Evolutionary conservation across 73 alveolate species (phyloP).

Genomic region (Breviolum minutum): DNA sequence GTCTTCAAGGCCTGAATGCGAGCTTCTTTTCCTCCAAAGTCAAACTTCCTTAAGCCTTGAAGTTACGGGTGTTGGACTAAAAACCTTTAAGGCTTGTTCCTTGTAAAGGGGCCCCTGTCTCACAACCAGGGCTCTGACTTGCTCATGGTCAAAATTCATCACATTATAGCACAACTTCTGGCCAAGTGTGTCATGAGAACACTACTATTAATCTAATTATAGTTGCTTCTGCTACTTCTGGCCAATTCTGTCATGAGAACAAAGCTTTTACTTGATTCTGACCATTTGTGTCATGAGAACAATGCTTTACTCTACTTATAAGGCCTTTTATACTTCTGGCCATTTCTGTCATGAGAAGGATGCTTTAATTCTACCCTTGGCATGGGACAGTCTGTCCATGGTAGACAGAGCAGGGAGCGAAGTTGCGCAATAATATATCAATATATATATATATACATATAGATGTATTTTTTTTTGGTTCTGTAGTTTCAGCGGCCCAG

Average conservation of each 20-base stretch:
- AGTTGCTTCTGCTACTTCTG: not conserved
- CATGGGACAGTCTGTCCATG: too few species aligned
- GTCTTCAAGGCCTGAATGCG: not conserved
- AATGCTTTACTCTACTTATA: too few species aligned
- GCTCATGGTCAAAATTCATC: not conserved
- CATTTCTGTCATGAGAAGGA: too few species aligned
- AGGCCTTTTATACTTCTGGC: too few species aligned
- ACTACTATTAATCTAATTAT: not conserved
- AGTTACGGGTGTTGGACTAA: not conserved
- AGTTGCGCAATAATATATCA: too few species aligned
- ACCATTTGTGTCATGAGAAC: not conserved
- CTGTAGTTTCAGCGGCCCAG: too few species aligned
- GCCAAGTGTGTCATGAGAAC: not conserved
- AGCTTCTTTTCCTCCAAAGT: not conserved
- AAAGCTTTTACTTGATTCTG: too few species aligned
- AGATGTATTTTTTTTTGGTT: too few species aligned
- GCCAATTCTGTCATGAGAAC: too few species aligned
- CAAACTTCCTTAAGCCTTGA: not conserved
- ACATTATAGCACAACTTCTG: not conserved
- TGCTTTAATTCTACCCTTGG: too few species aligned
- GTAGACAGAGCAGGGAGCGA: too few species aligned
- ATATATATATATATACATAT: too few species aligned
- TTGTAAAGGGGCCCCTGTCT: not conserved
- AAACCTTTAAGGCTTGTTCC: not conserved
- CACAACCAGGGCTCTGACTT: not conserved